Evolutionary conservation across 768 basidiomycete genomes (phyloP).

Genomic region (Boletus tylopilopsis): DNA sequence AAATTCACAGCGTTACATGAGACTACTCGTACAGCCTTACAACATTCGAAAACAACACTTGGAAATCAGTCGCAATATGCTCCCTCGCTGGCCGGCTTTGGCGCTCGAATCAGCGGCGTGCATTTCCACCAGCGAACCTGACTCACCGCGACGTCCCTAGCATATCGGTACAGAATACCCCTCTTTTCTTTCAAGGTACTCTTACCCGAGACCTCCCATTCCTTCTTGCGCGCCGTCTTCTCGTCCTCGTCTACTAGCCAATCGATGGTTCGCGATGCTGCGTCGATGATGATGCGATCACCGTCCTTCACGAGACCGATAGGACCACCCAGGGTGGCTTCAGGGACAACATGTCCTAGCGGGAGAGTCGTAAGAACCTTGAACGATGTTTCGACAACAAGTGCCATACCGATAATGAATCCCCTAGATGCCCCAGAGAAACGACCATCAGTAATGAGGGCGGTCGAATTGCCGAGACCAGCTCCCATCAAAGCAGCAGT

Average conservation of each 20-base stretch:
- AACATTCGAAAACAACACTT: background rate
- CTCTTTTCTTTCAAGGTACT: slow-evolving; percentile 62
- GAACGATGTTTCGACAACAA: slow-evolving; percentile 15
- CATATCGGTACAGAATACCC: slow-evolving; percentile 77
- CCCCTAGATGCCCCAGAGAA: slow-evolving; percentile 81
- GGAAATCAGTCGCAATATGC: slow-evolving; percentile 71
- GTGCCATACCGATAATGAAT: slow-evolving; percentile 50
- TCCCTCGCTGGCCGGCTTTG: slow-evolving; percentile 74
- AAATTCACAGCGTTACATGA: background rate
- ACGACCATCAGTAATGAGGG: slow-evolving; percentile 84
- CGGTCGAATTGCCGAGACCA: slow-evolving; percentile 72
- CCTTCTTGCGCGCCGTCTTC: slow-evolving; percentile 52
- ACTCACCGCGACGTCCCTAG: slow-evolving; percentile 82
- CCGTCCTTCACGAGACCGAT: slow-evolving; percentile 86
- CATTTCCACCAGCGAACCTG: slow-evolving; percentile 1
- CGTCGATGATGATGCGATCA: slow-evolving; percentile 72
- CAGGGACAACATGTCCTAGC: slow-evolving; percentile 57
- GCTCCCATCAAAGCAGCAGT: slow-evolving; percentile 85
- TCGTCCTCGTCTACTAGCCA: slow-evolving; percentile 73
- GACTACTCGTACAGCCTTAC: slow-evolving; percentile 2
- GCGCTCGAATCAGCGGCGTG: slow-evolving; percentile 7
- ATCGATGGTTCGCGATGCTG: slow-evolving; percentile 58
- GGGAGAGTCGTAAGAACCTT: slow-evolving; percentile 34
- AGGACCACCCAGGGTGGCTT: slow-evolving; percentile 77
- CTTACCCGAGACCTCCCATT: slow-evolving; percentile 71